Evolutionary conservation across 768 basidiomycete genomes (phyloP).

Genomic region (Flagelloscypha sp.): DNA sequence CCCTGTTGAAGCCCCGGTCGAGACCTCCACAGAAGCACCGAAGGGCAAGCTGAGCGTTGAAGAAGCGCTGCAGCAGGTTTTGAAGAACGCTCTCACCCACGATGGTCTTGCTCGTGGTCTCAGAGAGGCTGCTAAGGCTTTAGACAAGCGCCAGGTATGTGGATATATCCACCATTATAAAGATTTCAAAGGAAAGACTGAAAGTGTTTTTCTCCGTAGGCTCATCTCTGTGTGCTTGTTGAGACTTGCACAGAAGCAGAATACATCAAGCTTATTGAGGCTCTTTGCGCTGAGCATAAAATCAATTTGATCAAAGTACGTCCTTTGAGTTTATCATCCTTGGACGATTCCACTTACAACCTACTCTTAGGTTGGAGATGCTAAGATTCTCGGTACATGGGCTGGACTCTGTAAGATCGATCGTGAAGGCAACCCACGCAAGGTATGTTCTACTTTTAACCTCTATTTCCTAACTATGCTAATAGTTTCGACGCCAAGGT

Average conservation of each 20-base stretch:
- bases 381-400: constrained; percentile 97
- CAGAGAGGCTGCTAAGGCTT: constrained; percentile 94
- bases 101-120: constrained; percentile 98
- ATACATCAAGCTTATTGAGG: constrained; percentile 99
- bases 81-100: constrained; percentile 98
- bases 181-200: too few relatives aligned
- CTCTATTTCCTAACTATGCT: too few relatives aligned
- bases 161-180: too few relatives aligned
- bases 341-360: too few relatives aligned
- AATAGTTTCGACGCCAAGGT: too few relatives aligned
- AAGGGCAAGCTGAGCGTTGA: constrained; percentile 95
- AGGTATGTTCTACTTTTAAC: too few relatives aligned
- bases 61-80: constrained; percentile 93
- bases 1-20: constrained; percentile 65
- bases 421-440: constrained; percentile 95
- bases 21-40: constrained; percentile 82
- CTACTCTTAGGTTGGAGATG: constrained; percentile 95
- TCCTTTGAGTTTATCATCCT: too few relatives aligned
- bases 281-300: constrained; percentile 98
- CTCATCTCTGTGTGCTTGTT: constrained; percentile 96
- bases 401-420: constrained; percentile 99
- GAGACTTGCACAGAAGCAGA: constrained; percentile 99
- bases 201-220: too few relatives aligned
- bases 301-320: constrained; percentile 99
- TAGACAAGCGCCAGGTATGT: constrained; percentile 98